Percentiles rank a stretch among this genome's conserved stretches.
Conservation (phyloP, 2,329 filamentous ascomycete genomes). For the Ophiocordyceps robertsii region DNA sequence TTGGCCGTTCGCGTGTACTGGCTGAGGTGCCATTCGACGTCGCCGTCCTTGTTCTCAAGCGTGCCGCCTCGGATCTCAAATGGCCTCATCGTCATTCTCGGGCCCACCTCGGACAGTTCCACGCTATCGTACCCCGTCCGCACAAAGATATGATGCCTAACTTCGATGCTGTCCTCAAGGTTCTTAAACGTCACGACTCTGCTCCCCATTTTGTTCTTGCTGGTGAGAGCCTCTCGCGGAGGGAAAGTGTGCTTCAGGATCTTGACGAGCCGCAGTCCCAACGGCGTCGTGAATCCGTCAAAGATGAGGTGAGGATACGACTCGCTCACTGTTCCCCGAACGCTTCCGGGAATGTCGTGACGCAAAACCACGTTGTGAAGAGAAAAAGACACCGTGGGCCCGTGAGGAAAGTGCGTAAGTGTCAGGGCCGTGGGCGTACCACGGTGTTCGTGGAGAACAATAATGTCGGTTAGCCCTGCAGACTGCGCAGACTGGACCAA, state of each 20-base stretch:
- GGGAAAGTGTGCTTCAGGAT: slow-evolving; percentile 92
- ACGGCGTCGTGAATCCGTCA: slow-evolving; percentile 72
- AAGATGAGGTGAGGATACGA: slow-evolving; percentile 92
- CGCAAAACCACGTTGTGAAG: slow-evolving; percentile 87
- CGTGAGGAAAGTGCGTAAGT: slow-evolving; percentile 76
- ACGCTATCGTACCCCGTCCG: slow-evolving; percentile 83
- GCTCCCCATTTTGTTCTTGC: slow-evolving; percentile 65
- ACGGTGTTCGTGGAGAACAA: slow-evolving; percentile 84
- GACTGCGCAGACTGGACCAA: slow-evolving; percentile 71
- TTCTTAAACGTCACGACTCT: slow-evolving; percentile 91
- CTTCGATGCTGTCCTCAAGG: slow-evolving; percentile 84
- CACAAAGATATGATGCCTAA: slow-evolving; percentile 74
- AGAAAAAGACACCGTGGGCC: slow-evolving; percentile 67
- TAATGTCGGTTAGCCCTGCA: slow-evolving; percentile 68
- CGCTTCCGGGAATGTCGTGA: slow-evolving; percentile 80
- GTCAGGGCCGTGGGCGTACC: slow-evolving; percentile 85
- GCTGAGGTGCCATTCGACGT: slow-evolving; percentile 91
- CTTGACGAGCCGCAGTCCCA: slow-evolving; percentile 75
- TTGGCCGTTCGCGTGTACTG: slow-evolving; percentile 87
- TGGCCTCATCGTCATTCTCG: slow-evolving; percentile 90
- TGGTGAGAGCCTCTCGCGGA: slow-evolving; percentile 63
- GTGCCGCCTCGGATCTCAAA: slow-evolving; percentile 91
- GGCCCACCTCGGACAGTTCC: slow-evolving; percentile 79
- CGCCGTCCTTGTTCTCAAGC: slow-evolving; percentile 85
- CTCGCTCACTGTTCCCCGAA: slow-evolving; percentile 80